Conservation (phyloP, 306 rosid genomes). For the Phaseolus lunatus region DNA sequence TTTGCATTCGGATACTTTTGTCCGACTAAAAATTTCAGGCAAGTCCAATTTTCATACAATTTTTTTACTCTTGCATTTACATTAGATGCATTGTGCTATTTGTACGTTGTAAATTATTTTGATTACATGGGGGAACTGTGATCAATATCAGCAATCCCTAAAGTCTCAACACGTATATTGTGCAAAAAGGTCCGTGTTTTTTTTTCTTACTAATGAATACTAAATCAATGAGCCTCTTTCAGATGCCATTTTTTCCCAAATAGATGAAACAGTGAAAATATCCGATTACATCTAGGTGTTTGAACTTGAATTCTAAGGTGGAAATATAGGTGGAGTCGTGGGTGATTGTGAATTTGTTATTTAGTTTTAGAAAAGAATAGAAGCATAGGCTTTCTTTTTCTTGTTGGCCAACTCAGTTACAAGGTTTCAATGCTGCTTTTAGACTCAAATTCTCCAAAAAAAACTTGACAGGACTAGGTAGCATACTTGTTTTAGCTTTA, state of each 20-base stretch:
- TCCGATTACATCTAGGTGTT: background rate
- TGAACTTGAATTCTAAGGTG: constrained; percentile 1
- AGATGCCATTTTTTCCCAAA: background rate
- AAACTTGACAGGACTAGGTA: background rate
- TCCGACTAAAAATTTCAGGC: constrained; percentile 37
- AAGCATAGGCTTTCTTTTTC: constrained; percentile 7
- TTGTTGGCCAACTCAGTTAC: background rate
- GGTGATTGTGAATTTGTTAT: background rate
- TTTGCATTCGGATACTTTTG: background rate
- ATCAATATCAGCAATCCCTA: background rate
- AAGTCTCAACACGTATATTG: background rate
- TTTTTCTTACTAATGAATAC: constrained; percentile 1
- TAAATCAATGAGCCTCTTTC: background rate
- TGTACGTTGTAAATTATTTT: background rate
- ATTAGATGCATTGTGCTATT: constrained; percentile 18
- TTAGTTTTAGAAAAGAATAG: background rate
- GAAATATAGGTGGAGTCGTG: background rate
- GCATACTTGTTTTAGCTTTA: background rate
- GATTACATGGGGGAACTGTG: background rate
- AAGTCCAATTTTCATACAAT: constrained; percentile 28
- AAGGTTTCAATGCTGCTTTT: background rate
- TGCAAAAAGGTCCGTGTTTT: background rate
- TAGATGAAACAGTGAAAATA: background rate
- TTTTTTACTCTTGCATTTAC: background rate
- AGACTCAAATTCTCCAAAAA: background rate